Conservation (phyloP, 768 basidiomycete genomes). For the Mycena latifolia region DNA sequence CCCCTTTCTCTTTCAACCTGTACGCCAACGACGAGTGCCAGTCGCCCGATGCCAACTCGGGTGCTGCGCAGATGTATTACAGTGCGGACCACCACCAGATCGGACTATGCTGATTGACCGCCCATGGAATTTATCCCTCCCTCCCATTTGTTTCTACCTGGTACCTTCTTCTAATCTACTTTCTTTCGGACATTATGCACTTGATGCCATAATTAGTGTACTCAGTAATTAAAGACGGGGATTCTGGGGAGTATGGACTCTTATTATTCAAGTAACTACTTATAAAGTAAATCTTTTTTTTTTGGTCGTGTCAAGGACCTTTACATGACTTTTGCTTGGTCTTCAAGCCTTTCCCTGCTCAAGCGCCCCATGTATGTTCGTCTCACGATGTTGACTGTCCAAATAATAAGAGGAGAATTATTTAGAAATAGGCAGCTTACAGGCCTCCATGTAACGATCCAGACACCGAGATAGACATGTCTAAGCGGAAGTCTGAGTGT, state of each 20-base stretch:
- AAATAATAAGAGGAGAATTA: slow-evolving; percentile 16
- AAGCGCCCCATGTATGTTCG: slow-evolving; percentile 73
- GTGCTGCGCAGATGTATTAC: slow-evolving; percentile 30
- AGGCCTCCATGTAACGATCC: slow-evolving; percentile 88
- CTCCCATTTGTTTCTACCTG: slow-evolving; percentile 18
- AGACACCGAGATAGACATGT: slow-evolving; percentile 82
- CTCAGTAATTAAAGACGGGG: not conserved
- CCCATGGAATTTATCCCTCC: slow-evolving; percentile 12
- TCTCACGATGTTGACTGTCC: slow-evolving; percentile 82
- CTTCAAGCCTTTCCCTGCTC: slow-evolving; percentile 62
- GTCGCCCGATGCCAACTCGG: slow-evolving; percentile 17
- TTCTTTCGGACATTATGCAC: slow-evolving; percentile 22
- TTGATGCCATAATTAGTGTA: slow-evolving; percentile 29
- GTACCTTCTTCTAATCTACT: slow-evolving; percentile 21
- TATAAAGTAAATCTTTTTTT: slow-evolving; percentile 1
- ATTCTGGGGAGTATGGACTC: slow-evolving; percentile 22
- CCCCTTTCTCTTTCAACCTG: slow-evolving; percentile 33
- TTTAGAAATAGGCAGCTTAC: slow-evolving; percentile 58
- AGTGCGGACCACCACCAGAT: slow-evolving; percentile 20
- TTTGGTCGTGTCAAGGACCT: slow-evolving; percentile 3
- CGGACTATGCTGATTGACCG: slow-evolving; percentile 19
- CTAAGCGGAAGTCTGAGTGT: slow-evolving; percentile 51
- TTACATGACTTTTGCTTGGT: slow-evolving; percentile 34
- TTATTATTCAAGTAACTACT: slow-evolving; percentile 27
- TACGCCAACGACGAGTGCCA: slow-evolving; percentile 33